Percentiles rank a stretch among this genome's conserved stretches.
Evolutionary conservation across 2,329 filamentous ascomycete genomes (phyloP).

Genomic region (Talaromyces rugulosus): DNA sequence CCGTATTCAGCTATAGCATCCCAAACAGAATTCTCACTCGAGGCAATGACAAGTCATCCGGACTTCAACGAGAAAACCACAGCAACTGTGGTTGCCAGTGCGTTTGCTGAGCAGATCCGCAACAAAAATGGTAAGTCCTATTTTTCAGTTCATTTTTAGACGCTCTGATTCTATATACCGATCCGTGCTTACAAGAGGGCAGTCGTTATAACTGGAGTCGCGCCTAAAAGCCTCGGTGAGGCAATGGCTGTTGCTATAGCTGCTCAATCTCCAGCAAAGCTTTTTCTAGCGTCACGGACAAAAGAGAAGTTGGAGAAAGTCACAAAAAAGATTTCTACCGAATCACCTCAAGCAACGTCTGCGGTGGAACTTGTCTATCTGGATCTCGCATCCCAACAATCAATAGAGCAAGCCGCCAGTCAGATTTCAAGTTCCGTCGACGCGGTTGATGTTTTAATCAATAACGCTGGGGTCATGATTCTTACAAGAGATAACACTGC

Average conservation of each 20-base stretch:
- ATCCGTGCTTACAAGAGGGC: background rate
- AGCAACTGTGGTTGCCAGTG: constrained; percentile 30
- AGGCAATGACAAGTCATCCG: constrained; percentile 30
- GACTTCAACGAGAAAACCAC: constrained; percentile 32
- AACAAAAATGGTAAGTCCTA: constrained; percentile 15
- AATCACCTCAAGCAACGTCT: constrained; percentile 2
- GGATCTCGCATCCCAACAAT: constrained; percentile 8
- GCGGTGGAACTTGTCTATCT: constrained; percentile 12
- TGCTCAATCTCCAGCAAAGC: constrained; percentile 22
- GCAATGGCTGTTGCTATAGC: constrained; percentile 31
- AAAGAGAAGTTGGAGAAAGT: constrained; percentile 28
- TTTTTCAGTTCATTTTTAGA: background rate
- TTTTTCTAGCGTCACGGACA: constrained; percentile 38
- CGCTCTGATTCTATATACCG: background rate
- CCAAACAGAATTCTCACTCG: background rate
- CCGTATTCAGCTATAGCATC: background rate
- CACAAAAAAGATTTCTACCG: constrained; percentile 18
- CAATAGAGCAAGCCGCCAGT: background rate
- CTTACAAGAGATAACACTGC: constrained; percentile 19
- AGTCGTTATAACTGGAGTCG: constrained; percentile 39
- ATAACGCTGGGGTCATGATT: constrained; percentile 33
- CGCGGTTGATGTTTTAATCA: constrained; percentile 27
- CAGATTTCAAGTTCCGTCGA: background rate
- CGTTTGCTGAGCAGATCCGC: constrained; percentile 18
- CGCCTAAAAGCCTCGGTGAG: constrained; percentile 31